Base-by-base conservation (phyloP, 441 rosid genomes). In the Populus hybrid region DNA sequence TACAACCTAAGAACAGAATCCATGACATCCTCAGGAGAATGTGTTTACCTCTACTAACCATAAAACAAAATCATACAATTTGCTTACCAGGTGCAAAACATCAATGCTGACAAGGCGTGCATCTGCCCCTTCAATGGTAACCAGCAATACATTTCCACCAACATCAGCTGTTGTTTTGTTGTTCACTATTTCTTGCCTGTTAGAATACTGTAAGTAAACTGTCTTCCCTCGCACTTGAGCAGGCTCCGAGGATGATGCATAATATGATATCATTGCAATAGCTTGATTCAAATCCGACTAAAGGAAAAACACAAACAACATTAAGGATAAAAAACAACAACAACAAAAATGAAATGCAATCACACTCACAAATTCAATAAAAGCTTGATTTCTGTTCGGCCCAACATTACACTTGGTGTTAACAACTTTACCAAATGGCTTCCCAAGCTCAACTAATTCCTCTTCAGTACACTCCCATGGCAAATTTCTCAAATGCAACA, bases 211-310 rank as follows among this genome's bases (percentile, higher is more conserved):
- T 80, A 96, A 83, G 86, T 96, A 96, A 66, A 96, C 99, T 20
- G 99, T 96, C 88, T 96, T 96, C 75, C 99, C 99, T 67, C 98
- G 97, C 54, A 96, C 99, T 89, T 94, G 99, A 69, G 99, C 99
- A 69, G 99, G 98, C 71, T 96, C 99, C 0, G 98, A 91, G 10
- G 99, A 96, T 23, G 99, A 93, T 63, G 99, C 98, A 67, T 94
- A 96, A 83, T 88, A 93, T 8, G 98, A 94, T 81, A 94, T 94
- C 99, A 96, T 96, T 0, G 93, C 97, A 82, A 96, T 96, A 35
- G 99, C 99, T 86, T 96, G 98, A 79, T 96, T 96, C 78, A 94
- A 84, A 86, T 96, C 98, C 23, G 86, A 92, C 99, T 96, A 86
- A 40, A 78, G 71, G 11, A 16, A 35, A 14, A 32, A 9, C 14